Conservation (phyloP, 2,329 filamentous ascomycete genomes). For the Colletotrichum somersetense region DNA sequence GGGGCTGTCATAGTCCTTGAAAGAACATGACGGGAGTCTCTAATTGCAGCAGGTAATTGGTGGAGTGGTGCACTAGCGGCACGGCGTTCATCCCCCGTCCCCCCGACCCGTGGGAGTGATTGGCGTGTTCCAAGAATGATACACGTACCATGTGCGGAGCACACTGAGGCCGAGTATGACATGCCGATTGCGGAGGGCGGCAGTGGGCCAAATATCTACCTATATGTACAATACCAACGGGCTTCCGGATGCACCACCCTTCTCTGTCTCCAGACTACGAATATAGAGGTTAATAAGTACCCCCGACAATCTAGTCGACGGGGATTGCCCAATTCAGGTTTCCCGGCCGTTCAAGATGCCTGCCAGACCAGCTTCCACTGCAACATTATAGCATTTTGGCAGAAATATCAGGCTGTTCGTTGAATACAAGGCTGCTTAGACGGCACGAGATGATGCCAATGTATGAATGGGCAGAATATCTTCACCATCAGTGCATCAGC, state of each 20-base stretch:
- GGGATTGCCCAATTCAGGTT: conserved; percentile 12
- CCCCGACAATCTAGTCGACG: not conserved
- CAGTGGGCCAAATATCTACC: conserved; percentile 14
- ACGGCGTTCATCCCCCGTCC: not conserved
- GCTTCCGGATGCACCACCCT: conserved; percentile 32
- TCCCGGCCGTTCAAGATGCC: not conserved
- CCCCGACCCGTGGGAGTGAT: conserved; percentile 10
- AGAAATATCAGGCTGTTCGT: not conserved
- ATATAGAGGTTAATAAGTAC: not conserved
- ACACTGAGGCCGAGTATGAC: not conserved
- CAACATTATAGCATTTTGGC: conserved; percentile 22
- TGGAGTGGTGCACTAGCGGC: not conserved
- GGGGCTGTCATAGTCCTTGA: not conserved
- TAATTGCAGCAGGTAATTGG: not conserved
- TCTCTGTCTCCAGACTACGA: not conserved
- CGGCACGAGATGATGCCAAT: not conserved
- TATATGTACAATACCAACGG: conserved; percentile 22
- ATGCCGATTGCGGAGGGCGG: not conserved
- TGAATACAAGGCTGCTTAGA: conserved; percentile 3
- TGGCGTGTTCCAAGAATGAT: conserved; percentile 9
- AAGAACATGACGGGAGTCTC: not conserved
- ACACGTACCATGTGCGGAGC: conserved; percentile 3
- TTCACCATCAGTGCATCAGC: conserved; percentile 2
- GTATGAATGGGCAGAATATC: conserved; percentile 24
- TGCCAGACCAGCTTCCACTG: conserved; percentile 10